Evolutionary conservation across 202 grass and related monocot genomes (phyloP).

Genomic region (Schoenoplectus tabernaemontani): DNA sequence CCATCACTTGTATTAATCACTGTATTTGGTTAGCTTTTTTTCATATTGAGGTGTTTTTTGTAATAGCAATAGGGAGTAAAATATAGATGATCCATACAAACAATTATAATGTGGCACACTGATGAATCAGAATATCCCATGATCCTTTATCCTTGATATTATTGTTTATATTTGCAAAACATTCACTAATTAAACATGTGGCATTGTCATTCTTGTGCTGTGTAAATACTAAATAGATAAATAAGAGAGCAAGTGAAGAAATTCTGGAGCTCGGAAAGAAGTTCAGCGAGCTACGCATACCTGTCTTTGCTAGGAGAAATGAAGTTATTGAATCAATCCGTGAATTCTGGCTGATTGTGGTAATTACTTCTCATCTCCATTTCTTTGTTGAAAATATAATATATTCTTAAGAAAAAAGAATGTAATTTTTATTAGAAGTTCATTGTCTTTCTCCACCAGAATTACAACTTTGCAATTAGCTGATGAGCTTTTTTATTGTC

Average conservation of each 20-base stretch:
- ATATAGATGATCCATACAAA: not conserved
- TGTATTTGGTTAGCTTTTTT: not conserved
- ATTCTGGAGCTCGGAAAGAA: conserved; percentile 89
- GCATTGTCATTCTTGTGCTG: not conserved
- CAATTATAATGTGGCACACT: not conserved
- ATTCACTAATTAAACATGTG: not conserved
- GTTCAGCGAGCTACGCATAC: conserved; percentile 87
- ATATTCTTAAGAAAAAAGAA: not conserved
- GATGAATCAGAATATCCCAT: not conserved
- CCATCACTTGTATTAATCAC: not conserved
- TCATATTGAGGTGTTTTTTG: not conserved
- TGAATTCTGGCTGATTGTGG: conserved; percentile 88
- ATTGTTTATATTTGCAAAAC: not conserved
- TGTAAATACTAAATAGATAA: conserved; percentile 64
- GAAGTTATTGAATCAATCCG: conserved; percentile 78
- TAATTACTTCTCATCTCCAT: conserved; percentile 16
- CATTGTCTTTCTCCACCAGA: not conserved
- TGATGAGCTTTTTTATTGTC: conserved; percentile 14
- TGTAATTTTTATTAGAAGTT: not conserved
- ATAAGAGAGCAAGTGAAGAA: conserved; percentile 90
- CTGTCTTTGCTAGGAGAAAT: conserved; percentile 62
- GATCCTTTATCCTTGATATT: not conserved
- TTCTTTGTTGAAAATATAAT: not conserved
- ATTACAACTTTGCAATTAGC: conserved; percentile 1
- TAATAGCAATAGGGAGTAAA: not conserved